Percentiles rank a stretch among this genome's conserved stretches.
Conservation (phyloP, 495 filamentous ascomycete species). For the Cercophora scortea region DNA sequence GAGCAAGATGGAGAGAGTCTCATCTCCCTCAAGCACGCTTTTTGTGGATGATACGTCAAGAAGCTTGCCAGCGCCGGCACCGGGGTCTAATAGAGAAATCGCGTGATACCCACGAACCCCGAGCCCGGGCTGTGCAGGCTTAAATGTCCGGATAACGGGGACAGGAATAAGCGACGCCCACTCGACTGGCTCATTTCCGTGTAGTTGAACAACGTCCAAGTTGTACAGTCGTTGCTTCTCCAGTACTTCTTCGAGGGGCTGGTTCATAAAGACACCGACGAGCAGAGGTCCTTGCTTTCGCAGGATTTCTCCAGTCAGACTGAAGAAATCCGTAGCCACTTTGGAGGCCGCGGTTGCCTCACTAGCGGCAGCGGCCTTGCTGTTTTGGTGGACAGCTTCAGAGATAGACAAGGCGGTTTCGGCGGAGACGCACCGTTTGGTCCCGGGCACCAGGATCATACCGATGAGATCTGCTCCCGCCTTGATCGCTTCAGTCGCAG, state of each 20-base stretch:
- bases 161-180: slow-evolving; percentile 84
- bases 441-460: slow-evolving; percentile 79
- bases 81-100: slow-evolving; percentile 77
- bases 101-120: slow-evolving; percentile 73
- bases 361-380: slow-evolving; percentile 6
- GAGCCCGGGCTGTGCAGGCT: slow-evolving; percentile 60
- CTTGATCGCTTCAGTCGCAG: slow-evolving; percentile 70
- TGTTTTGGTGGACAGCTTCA: slow-evolving; percentile 52
- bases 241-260: slow-evolving; percentile 73
- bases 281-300: slow-evolving; percentile 56
- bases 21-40: slow-evolving; percentile 51
- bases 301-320: slow-evolving; percentile 28
- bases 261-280: slow-evolving; percentile 91
- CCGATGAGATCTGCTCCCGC: slow-evolving; percentile 88
- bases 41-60: slow-evolving; percentile 61
- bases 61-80: slow-evolving; percentile 68
- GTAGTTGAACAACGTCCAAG: slow-evolving; percentile 89
- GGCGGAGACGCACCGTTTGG: slow-evolving; percentile 68
- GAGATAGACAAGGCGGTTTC: slow-evolving; percentile 77
- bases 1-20: slow-evolving; percentile 56
- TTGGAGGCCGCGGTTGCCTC: slow-evolving; percentile 7
- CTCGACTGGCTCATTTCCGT: slow-evolving; percentile 85
- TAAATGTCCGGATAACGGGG: slow-evolving; percentile 80
- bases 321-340: slow-evolving; percentile 38
- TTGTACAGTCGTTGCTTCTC: slow-evolving; percentile 62